Evolutionary conservation across 139 green algal genomes (phyloP).

Genomic region (Picocystis salinarum): DNA sequence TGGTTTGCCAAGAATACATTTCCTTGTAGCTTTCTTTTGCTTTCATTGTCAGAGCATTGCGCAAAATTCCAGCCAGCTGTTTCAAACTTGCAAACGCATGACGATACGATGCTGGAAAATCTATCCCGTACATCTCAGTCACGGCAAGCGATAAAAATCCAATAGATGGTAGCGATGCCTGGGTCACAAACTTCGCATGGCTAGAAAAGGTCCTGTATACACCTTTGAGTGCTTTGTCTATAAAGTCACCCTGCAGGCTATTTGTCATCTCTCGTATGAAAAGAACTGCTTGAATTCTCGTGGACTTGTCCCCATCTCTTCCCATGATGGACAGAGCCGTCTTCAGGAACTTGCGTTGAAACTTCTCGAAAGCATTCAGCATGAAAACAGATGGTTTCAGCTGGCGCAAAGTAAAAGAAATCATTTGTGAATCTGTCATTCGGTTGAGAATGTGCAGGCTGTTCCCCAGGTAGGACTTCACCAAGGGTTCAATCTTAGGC

Average conservation of each 20-base stretch:
- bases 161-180: slow-evolving; percentile 41
- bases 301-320: slow-evolving; percentile 23
- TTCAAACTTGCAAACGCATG: slow-evolving; percentile 50
- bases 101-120: too few species aligned
- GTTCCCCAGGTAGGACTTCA: slow-evolving; percentile 83
- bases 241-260: too few species aligned
- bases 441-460: slow-evolving; percentile 59
- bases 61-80: slow-evolving; percentile 65
- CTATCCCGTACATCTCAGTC: slow-evolving; percentile 61
- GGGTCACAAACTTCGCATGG: slow-evolving; percentile 73
- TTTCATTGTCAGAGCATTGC: slow-evolving; percentile 57
- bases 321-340: slow-evolving; percentile 48
- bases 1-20: slow-evolving; percentile 73
- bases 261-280: slow-evolving; percentile 52
- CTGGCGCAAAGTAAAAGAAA: slow-evolving; percentile 50
- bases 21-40: slow-evolving; percentile 61
- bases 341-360: slow-evolving; percentile 54
- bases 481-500: slow-evolving; percentile 56
- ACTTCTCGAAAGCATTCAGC: slow-evolving; percentile 39
- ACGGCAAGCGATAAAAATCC: slow-evolving; percentile 68
- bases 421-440: slow-evolving; percentile 22
- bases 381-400: slow-evolving; percentile 41
- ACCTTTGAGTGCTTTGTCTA: slow-evolving; percentile 28
- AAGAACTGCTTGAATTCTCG: slow-evolving; percentile 56
- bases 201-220: slow-evolving; percentile 51